These are phyloP conservation scores for Sordariomycetes sp. DNA, from an alignment of 2,329 filamentous ascomycete species.

Conservation along the genomic window DNA sequence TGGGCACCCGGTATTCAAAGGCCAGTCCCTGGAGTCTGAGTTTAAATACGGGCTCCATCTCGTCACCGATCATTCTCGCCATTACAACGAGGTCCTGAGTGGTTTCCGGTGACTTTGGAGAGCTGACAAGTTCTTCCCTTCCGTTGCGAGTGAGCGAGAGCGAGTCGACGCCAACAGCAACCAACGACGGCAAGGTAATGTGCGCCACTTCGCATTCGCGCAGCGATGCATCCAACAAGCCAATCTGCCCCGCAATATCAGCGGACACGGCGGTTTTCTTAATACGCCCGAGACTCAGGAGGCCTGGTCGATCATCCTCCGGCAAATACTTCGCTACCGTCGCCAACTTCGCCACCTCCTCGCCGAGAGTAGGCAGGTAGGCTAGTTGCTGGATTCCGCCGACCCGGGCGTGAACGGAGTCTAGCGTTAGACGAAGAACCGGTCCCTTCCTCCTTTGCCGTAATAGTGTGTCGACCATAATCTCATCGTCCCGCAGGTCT, in stretches of 20 bases:
- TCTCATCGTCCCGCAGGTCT: constrained; percentile 76
- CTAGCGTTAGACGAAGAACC: constrained; percentile 62
- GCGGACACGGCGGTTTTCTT: constrained; percentile 51
- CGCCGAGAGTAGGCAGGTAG: constrained; percentile 58
- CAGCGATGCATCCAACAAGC: constrained; percentile 46
- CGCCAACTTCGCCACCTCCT: constrained; percentile 72
- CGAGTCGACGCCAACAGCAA: constrained; percentile 63
- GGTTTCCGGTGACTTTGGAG: constrained; percentile 16
- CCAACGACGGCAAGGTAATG: constrained; percentile 72
- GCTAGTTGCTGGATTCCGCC: constrained; percentile 54
- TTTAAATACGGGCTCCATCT: constrained; percentile 85
- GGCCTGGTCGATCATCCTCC: constrained; percentile 85
- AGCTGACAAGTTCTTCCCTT: constrained; percentile 61
- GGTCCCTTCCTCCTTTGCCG: constrained; percentile 79
- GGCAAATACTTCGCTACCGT: constrained; percentile 90
- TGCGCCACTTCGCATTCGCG: constrained; percentile 63
- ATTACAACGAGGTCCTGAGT: constrained; percentile 53
- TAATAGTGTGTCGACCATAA: constrained; percentile 84
- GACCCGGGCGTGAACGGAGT: constrained; percentile 51
- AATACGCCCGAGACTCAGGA: constrained; percentile 64
- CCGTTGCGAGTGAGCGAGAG: constrained; percentile 54
- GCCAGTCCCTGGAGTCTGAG: constrained; percentile 75
- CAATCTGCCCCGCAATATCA: constrained; percentile 59
- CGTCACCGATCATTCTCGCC: constrained; percentile 83
- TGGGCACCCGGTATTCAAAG: constrained; percentile 81